A percentile compares a stretch with the other conserved stretches of the same genome.
phyloP scores from a whole-genome alignment of 805 yeast genomes.

The Sporopachydermia lactativora region DNA sequence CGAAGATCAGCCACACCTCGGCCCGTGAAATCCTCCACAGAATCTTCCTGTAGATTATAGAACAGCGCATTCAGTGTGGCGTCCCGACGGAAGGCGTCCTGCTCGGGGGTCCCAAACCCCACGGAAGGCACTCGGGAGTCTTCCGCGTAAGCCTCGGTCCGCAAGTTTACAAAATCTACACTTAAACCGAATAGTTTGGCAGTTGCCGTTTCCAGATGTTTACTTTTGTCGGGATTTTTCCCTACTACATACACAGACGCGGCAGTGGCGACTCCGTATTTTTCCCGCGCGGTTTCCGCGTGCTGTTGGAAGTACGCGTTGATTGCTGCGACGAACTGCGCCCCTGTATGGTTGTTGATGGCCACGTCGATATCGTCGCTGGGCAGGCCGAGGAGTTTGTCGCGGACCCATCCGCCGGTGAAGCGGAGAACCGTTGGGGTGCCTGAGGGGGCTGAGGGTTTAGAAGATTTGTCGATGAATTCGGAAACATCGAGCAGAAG shows the following conservation, averaged over 20 bases:
- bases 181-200: conserved; percentile 75
- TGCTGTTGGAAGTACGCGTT: conserved; percentile 28
- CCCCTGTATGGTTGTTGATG: conserved; percentile 72
- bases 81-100: conserved; percentile 88
- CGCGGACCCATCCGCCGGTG: conserved; percentile 99
- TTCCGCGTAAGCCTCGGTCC: conserved; percentile 75
- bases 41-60: conserved; percentile 54
- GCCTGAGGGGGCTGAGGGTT: too few relatives aligned
- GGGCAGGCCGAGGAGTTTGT: conserved; percentile 66
- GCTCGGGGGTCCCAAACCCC: conserved; percentile 76
- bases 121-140: conserved; percentile 79
- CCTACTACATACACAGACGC: conserved; percentile 28
- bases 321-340: conserved; percentile 61
- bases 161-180: conserved; percentile 83
- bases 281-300: conserved; percentile 17
- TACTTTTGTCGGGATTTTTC: conserved; percentile 88
- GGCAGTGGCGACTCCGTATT: conserved; percentile 14
- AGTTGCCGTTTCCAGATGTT: conserved; percentile 94
- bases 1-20: conserved; percentile 60
- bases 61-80: conserved; percentile 91
- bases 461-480: neutral
- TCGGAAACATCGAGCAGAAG: neutral
- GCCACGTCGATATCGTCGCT: conserved; percentile 91
- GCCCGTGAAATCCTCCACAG: conserved; percentile 77
- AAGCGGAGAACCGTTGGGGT: conserved; percentile 47